Conservation (phyloP, 1,284 basidiomycete genomes). For the Ustilago vetiveriae region DNA sequence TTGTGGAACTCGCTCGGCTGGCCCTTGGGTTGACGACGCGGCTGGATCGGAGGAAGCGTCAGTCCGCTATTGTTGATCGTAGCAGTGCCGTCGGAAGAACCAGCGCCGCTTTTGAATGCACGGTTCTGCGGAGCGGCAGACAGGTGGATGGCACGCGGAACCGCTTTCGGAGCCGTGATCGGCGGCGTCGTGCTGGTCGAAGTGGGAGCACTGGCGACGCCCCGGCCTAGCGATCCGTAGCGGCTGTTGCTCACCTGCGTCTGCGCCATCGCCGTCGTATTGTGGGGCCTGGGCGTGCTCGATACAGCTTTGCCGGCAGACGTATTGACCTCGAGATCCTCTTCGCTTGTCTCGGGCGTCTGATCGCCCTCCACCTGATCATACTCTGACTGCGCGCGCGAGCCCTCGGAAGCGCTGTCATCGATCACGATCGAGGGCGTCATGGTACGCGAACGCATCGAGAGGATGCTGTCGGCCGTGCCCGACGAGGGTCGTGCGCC, state of each 20-base stretch:
- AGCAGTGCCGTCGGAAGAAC: conserved; percentile 5
- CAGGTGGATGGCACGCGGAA: conserved; percentile 46
- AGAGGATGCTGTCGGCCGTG: conserved; percentile 45
- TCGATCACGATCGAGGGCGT: conserved; percentile 59
- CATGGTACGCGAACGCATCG: conserved; percentile 47
- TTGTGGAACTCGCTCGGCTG: conserved; percentile 59
- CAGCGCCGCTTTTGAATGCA: conserved; percentile 31
- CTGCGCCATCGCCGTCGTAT: conserved; percentile 9
- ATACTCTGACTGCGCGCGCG: conserved; percentile 31
- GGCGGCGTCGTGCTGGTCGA: conserved; percentile 27
- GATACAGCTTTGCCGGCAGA: conserved; percentile 26
- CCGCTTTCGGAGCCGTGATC: conserved; percentile 40
- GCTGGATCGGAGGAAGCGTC: conserved; percentile 49
- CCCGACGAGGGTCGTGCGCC: conserved; percentile 29
- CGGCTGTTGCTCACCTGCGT: conserved; percentile 15
- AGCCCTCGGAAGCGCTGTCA: conserved; percentile 54
- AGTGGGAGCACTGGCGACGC: conserved; percentile 26
- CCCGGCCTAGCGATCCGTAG: conserved; percentile 31
- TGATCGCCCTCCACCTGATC: conserved; percentile 49
- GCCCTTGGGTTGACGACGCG: conserved; percentile 57
- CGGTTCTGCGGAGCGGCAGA: conserved; percentile 48
- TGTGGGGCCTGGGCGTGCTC: conserved; percentile 22
- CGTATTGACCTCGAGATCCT: conserved; percentile 49
- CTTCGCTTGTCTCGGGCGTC: conserved; percentile 62
- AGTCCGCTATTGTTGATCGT: conserved; percentile 30